phyloP scores from a whole-genome alignment of 495 filamentous ascomycete genomes.

The Mycothermus thermophilus region DNA sequence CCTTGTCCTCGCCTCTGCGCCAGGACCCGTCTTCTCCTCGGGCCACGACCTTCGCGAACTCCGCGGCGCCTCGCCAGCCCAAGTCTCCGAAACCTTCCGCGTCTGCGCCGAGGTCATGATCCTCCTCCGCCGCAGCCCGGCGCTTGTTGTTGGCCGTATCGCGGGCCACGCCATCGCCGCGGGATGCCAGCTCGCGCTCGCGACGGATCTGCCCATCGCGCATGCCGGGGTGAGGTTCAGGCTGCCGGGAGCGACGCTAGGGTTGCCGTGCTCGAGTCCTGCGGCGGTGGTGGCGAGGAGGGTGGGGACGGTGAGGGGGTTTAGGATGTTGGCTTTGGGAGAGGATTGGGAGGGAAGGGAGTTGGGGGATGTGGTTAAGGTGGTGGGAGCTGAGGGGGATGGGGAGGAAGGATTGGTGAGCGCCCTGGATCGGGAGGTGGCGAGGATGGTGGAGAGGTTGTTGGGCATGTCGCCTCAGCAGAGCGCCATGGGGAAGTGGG shows the following conservation, averaged over 20 bases:
- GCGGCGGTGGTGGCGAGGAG: constrained; percentile 9
- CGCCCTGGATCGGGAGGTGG: constrained; percentile 8
- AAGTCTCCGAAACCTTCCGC: constrained; percentile 10
- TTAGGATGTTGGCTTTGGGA: constrained; percentile 12
- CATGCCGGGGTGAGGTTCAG: constrained; percentile 4
- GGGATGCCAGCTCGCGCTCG: constrained; percentile 17
- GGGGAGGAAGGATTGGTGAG: neutral
- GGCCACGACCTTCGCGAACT: constrained; percentile 17
- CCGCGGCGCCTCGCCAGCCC: neutral
- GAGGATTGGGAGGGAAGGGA: constrained; percentile 8
- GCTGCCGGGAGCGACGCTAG: constrained; percentile 14
- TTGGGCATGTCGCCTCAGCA: constrained; percentile 11
- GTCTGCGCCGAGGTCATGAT: constrained; percentile 16
- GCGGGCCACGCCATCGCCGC: constrained; percentile 15
- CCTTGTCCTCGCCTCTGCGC: constrained; percentile 14
- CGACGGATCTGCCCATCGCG: constrained; percentile 13
- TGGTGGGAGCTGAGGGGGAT: constrained; percentile 1
- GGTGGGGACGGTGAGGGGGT: constrained; percentile 5
- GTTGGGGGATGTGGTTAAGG: constrained; percentile 8
- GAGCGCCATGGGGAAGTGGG: constrained; percentile 19
- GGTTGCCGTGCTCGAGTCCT: constrained; percentile 17
- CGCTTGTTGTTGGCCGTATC: constrained; percentile 10
- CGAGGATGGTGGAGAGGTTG: constrained; percentile 6
- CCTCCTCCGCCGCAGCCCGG: constrained; percentile 15
- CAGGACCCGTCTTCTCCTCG: constrained; percentile 16